Conservation (phyloP, 805 yeast species). For the Candida rishiriensis region DNA sequence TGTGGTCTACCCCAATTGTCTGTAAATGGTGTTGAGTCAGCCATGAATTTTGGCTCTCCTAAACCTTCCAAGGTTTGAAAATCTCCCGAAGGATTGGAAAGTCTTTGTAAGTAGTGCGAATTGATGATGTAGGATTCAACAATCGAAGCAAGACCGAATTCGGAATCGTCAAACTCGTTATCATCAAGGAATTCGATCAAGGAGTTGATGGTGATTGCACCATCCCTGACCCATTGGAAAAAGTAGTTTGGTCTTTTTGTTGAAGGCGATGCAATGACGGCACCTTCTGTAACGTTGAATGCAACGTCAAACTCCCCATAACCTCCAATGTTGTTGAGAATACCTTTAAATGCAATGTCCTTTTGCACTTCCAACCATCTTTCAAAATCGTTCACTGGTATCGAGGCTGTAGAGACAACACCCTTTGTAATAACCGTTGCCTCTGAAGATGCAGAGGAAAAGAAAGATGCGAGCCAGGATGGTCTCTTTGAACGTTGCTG, state of each 20-base stretch:
- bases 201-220: constrained; percentile 73
- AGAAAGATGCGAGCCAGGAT: constrained; percentile 5
- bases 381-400: constrained; percentile 36
- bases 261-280: constrained; percentile 84
- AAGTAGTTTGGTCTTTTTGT: constrained; percentile 68
- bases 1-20: constrained; percentile 93
- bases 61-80: constrained; percentile 51
- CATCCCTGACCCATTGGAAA: constrained; percentile 88
- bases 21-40: constrained; percentile 58
- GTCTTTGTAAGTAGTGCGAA: constrained; percentile 56
- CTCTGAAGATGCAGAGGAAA: neutral
- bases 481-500: neutral
- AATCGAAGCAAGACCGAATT: constrained; percentile 14
- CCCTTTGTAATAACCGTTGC: constrained; percentile 13
- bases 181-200: constrained; percentile 55
- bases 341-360: constrained; percentile 38
- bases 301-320: constrained; percentile 25
- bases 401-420: constrained; percentile 17
- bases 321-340: constrained; percentile 56
- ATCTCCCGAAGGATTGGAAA: constrained; percentile 64
- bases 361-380: constrained; percentile 46
- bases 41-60: constrained; percentile 87
- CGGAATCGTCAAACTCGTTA: constrained; percentile 20
- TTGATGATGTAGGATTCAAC: constrained; percentile 63
- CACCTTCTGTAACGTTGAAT: constrained; percentile 54